These are phyloP conservation scores for Coriolopsis trogii DNA, from an alignment of 1,284 basidiomycete species.

Conservation along the genomic window DNA sequence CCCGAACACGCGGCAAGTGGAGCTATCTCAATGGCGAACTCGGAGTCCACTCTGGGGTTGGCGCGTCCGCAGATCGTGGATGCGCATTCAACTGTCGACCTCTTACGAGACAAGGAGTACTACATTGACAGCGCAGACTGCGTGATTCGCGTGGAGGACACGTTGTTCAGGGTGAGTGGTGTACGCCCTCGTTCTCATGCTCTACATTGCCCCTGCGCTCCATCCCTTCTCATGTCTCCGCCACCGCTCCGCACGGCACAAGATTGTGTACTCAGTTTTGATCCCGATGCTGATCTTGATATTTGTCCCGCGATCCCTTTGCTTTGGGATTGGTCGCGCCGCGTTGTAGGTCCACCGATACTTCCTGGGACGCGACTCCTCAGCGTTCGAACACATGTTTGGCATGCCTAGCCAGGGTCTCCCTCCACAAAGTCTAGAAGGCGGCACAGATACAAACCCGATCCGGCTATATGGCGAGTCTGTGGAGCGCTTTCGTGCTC, in stretches of 20 bases:
- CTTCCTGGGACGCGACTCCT: conserved; percentile 51
- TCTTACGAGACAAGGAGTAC: conserved; percentile 27
- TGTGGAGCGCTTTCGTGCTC: conserved; percentile 47
- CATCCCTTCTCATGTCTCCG: no score
- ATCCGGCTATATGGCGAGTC: conserved; percentile 52
- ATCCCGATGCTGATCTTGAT: conserved; percentile 24
- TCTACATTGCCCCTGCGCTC: no score
- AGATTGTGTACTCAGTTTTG: conserved; percentile 2
- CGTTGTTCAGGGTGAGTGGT: conserved; percentile 47
- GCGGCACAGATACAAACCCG: conserved; percentile 49
- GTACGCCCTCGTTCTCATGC: not conserved
- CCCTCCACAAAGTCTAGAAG: conserved; percentile 34
- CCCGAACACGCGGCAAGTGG: conserved; percentile 20
- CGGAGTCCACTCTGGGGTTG: not conserved
- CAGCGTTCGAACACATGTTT: conserved; percentile 58
- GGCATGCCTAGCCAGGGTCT: conserved; percentile 38
- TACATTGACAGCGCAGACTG: conserved; percentile 47
- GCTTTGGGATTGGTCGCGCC: conserved; percentile 9
- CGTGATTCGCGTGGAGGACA: conserved; percentile 48
- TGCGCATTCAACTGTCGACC: not conserved
- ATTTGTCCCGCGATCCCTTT: conserved; percentile 11
- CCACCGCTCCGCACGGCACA: no score
- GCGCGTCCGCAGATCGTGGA: no score
- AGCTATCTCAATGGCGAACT: conserved; percentile 9
- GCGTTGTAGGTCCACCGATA: conserved; percentile 49